Base-by-base conservation (phyloP, 2,329 filamentous ascomycete genomes). In the Phaeosphaeria sp. region DNA sequence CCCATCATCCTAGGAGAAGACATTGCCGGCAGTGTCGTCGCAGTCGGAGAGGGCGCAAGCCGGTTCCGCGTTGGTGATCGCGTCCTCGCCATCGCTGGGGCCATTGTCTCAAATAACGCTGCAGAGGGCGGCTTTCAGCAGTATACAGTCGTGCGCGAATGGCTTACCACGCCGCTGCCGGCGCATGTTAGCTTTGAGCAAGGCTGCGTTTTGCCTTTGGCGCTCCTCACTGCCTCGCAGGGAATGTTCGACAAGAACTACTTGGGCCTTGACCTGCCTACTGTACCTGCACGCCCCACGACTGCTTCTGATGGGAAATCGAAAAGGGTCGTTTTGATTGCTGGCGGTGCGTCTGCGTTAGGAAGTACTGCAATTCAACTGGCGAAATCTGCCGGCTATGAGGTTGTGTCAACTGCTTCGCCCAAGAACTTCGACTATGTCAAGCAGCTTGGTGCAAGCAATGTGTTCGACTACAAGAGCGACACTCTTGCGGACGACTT, bases 401-500 rank as follows among this genome's bases (percentile, higher is more conserved):
- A 77, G 22, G 81, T 84, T 27, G 68, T 82, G 49, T 72, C 79
- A 2, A 83, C 80, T 6, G 77, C 77, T 54, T 83, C 80, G 0
- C 75, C 79, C 1, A 75, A 72, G 39, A 84, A 84, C 65, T 81
- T 80, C 63, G 72, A 78, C 3, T 77, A 82, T 20, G 73, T 81
- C 3, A 78, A 78, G 53, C 64, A 60, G 1, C 72, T 82, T 10
- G 84, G 84, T 13, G 83, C 82, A 1, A 73, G 72, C 47, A 68
- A 73, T 50, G 78, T 75, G 1, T 83, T 84, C 64, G 81, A 85
- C 68, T 85, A 86, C 73, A 73, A 74, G 25, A 74, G 75, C 74
- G 11, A 44, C 55, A 2, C 43, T 13, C n/a, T 22, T 7, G 67
- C 74, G 23, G 60, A 71, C 5, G 71, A 79, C 15, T 70, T 79